Conservation (phyloP, 352 stramenopile genomes). For the Achlya hypogyna region DNA sequence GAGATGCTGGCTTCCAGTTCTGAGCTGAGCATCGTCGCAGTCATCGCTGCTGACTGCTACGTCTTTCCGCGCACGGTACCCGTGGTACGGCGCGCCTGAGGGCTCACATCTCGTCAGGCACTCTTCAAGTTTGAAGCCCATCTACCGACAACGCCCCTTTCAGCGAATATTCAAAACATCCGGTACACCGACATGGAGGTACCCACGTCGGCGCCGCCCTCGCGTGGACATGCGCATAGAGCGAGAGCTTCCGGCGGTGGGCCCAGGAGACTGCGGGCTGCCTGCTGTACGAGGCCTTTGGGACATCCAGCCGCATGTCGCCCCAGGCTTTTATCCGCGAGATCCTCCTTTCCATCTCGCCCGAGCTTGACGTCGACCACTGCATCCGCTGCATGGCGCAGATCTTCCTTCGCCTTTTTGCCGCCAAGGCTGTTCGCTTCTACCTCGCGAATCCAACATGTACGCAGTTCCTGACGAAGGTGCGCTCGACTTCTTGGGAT, state of each 20-base stretch:
- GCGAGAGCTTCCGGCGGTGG: constrained; percentile 17
- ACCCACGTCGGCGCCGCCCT: background rate
- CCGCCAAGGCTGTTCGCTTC: background rate
- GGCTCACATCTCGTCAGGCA: background rate
- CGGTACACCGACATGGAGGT: constrained; percentile 12
- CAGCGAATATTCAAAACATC: constrained; percentile 3
- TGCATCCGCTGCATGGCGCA: constrained; percentile 20
- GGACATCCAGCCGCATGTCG: background rate
- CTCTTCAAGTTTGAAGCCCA: constrained; percentile 2
- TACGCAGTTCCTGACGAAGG: constrained; percentile 12
- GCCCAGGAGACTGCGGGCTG: background rate
- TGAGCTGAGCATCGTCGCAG: background rate
- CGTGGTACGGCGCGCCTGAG: background rate
- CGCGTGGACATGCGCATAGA: background rate
- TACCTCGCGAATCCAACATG: background rate
- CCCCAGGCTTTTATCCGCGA: constrained; percentile 18
- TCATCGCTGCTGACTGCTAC: background rate
- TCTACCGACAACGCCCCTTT: background rate
- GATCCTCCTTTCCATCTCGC: constrained; percentile 13
- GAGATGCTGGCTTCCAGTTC: constrained; percentile 3
- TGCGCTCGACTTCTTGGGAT: background rate
- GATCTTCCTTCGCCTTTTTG: constrained; percentile 9
- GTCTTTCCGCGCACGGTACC: constrained; percentile 2
- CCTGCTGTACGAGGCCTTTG: constrained; percentile 5
- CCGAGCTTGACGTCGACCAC: constrained; percentile 17